phyloP scores from a whole-genome alignment of 176 grass and related monocot species.

The Eragrostis nindensis region DNA sequence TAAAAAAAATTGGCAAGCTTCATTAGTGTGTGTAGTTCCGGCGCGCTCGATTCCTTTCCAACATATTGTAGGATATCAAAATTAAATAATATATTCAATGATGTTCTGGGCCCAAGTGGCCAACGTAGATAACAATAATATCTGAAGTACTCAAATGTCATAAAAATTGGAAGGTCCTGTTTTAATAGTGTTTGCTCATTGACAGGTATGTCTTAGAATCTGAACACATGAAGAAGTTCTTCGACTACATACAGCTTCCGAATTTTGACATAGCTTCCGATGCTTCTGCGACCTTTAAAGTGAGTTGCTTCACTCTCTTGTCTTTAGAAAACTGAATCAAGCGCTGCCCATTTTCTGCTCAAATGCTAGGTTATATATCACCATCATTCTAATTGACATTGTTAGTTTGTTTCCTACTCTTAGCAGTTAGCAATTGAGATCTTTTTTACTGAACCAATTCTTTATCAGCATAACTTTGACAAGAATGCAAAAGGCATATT shows the following conservation, averaged over 20 bases:
- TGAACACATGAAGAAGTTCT: constrained; percentile 98
- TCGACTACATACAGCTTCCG: constrained; percentile 95
- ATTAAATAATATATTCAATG: not conserved
- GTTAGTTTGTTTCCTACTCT: not conserved
- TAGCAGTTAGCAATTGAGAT: not conserved
- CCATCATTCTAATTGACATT: not conserved
- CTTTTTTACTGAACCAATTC: not conserved
- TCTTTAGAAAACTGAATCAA: constrained; percentile 13
- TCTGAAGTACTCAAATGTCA: constrained; percentile 21
- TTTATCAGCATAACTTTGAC: not conserved
- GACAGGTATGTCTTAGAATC: constrained; percentile 94
- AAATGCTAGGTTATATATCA: not conserved
- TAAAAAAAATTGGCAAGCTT: not conserved
- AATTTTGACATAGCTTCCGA: constrained; percentile 99
- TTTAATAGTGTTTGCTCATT: constrained; percentile 22
- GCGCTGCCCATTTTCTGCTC: not conserved
- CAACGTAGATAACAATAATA: not conserved
- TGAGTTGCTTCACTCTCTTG: constrained; percentile 28
- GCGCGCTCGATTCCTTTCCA: not conserved
- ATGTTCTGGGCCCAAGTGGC: constrained; percentile 7
- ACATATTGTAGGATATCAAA: constrained; percentile 18
- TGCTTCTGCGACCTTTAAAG: constrained; percentile 96
- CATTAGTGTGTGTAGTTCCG: not conserved
- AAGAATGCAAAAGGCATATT: not conserved
- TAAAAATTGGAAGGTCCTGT: constrained; percentile 10